Evolutionary conservation across 495 filamentous ascomycete genomes (phyloP), one percentile per base, ranked within the genome.

Genomic region (Astrothelium subdiscretum): DNA sequence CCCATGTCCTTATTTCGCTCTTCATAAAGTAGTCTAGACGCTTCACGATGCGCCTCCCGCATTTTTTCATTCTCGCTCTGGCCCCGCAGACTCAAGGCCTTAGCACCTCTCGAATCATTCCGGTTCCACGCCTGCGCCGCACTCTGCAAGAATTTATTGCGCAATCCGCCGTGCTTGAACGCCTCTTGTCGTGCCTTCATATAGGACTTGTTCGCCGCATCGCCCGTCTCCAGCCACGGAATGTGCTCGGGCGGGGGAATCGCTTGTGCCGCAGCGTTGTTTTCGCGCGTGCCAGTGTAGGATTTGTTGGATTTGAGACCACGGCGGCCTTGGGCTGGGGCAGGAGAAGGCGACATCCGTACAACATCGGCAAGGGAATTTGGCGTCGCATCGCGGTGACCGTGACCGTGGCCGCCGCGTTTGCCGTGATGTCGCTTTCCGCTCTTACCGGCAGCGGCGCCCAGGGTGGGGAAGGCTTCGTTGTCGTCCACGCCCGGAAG

Each of bases 41-140:
- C 95, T 77, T 96, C 91, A 32, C 94, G 89, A 69, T 99, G 95
- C 31, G 91, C 91, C 78, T 95, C 95, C 65, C 91, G 84, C 95
- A 99, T 99, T 1, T 91, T 83, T 62, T 95, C 88, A 66, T 99
- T 99, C 76, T 97, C 95, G 51, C 86, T 91, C 72, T 97, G 95
- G 29, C 95, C 95, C 15, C 95, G 88, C 54, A 97, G 82, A 64
- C 89, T 94, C 58, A 97, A 79, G 42, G 94, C 94, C 75, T 97
- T 97, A 31, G 95, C 95, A 18, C 94, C 92, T 65, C 95, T 86
- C 26, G 95, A 92, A 72, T 99, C 95, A 69, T 95, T 97, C 58
- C 95, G 88, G 71, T 97, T 96, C 95, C 95, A 99, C n/a, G 95
- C 95, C 79, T 96, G 92, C n/a, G 94, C 92, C 59, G 95, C 95